Conservation (phyloP, 2,329 filamentous ascomycete genomes). For the Coniochaeta ligniaria region DNA sequence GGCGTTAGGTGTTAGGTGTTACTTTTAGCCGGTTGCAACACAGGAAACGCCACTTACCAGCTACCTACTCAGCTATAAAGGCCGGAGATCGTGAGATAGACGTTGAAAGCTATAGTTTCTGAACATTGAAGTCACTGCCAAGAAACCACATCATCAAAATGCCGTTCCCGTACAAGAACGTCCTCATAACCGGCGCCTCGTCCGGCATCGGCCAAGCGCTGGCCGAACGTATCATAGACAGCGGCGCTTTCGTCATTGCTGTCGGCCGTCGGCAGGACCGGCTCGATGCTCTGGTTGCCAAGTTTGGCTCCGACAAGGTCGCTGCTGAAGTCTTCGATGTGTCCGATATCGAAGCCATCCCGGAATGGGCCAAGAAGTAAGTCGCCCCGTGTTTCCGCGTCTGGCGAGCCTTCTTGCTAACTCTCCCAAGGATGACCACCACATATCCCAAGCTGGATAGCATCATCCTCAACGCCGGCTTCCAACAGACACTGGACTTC, state of each 20-base stretch:
- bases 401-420: not conserved
- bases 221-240: constrained; percentile 30
- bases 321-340: constrained; percentile 38
- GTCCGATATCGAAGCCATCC: constrained; percentile 31
- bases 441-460: constrained; percentile 44
- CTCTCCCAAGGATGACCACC: constrained; percentile 20
- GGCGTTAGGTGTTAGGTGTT: too few relatives aligned
- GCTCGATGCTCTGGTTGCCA: constrained; percentile 39
- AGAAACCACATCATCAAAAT: constrained; percentile 20
- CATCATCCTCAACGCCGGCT: constrained; percentile 50
- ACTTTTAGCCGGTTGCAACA: too few relatives aligned
- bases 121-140: too few relatives aligned
- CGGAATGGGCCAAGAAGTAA: constrained; percentile 31
- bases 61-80: too few relatives aligned
- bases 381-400: constrained; percentile 1
- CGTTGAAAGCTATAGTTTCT: too few relatives aligned
- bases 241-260: constrained; percentile 44
- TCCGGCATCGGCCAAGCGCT: constrained; percentile 45
- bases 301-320: constrained; percentile 36
- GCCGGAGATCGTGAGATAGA: too few relatives aligned
- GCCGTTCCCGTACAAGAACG: constrained; percentile 46
- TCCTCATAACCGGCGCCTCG: constrained; percentile 48
- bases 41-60: too few relatives aligned
- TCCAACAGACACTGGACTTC: constrained; percentile 42
- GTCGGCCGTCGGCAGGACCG: constrained; percentile 47